These are phyloP conservation scores for Sporothrix luriei DNA, from an alignment of 2,329 filamentous ascomycete species.

Conservation along the genomic window DNA sequence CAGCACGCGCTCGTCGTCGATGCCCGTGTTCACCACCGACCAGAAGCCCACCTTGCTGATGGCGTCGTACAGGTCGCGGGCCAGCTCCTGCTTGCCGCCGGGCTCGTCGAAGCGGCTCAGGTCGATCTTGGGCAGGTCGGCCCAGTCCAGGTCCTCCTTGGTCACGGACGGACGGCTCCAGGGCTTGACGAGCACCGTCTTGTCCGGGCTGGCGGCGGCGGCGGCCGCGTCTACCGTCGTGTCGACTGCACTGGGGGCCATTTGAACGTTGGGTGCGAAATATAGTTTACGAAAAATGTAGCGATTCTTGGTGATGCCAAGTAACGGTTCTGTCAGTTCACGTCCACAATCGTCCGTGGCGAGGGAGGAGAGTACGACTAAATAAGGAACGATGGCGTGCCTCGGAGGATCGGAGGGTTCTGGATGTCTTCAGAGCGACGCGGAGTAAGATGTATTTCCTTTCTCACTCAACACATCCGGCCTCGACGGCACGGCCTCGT, in stretches of 20 bases:
- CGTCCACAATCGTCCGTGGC: not conserved
- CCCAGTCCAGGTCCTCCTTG: slow-evolving; percentile 47
- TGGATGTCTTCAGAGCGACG: not conserved
- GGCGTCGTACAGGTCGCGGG: slow-evolving; percentile 55
- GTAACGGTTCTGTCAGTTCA: not conserved
- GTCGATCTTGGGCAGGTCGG: slow-evolving; percentile 49
- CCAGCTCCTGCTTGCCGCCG: slow-evolving; percentile 54
- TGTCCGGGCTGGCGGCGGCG: slow-evolving; percentile 18
- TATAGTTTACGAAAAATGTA: not conserved
- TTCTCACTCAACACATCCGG: not conserved
- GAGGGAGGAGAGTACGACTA: slow-evolving; percentile 12
- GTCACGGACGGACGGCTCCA: slow-evolving; percentile 42
- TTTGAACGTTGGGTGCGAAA: slow-evolving; percentile 25
- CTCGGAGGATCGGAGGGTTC: slow-evolving; percentile 23
- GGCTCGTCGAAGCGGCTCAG: slow-evolving; percentile 54
- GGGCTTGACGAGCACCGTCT: slow-evolving; percentile 39
- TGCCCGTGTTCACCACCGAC: slow-evolving; percentile 38
- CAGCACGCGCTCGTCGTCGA: slow-evolving; percentile 47
- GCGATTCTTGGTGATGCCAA: not conserved
- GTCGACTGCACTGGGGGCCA: slow-evolving; percentile 40
- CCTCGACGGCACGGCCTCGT: not conserved
- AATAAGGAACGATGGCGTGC: slow-evolving; percentile 21
- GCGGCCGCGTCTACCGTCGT: slow-evolving; percentile 30
- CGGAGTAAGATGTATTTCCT: not conserved
- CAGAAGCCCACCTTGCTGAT: slow-evolving; percentile 51